phyloP scores from a whole-genome alignment of 805 yeast genomes.

The Suhomyces sp. region DNA sequence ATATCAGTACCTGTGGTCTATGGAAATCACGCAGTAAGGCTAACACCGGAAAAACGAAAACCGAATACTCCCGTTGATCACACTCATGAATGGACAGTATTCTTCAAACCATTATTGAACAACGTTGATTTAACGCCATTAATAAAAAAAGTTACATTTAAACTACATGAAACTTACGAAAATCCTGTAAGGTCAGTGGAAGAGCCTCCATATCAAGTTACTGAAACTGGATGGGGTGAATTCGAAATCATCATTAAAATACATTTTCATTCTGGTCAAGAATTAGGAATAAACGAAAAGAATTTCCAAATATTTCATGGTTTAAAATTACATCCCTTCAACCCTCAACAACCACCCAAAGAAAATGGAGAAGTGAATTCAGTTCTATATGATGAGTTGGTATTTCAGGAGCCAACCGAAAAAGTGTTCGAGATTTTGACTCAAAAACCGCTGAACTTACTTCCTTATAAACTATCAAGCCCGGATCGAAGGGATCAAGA shows the following conservation, averaged over 20 bases:
- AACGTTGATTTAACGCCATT: constrained; percentile 77
- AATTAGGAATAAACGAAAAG: constrained; percentile 65
- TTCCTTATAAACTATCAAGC: constrained; percentile 35
- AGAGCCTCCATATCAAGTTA: constrained; percentile 87
- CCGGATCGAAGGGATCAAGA: constrained; percentile 41
- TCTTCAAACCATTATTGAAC: constrained; percentile 66
- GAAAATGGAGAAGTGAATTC: constrained; percentile 44
- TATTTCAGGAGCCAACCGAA: constrained; percentile 95
- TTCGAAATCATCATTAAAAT: constrained; percentile 88
- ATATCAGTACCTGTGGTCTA: constrained; percentile 75
- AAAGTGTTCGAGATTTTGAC: constrained; percentile 77
- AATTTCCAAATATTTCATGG: constrained; percentile 84
- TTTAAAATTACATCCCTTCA: constrained; percentile 86
- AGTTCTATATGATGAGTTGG: constrained; percentile 79
- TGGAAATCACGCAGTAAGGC: constrained; percentile 76
- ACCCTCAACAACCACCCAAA: constrained; percentile 35
- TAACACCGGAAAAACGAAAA: constrained; percentile 43
- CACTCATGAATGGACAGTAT: constrained; percentile 94
- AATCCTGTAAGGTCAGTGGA: constrained; percentile 85
- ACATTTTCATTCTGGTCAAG: constrained; percentile 79
- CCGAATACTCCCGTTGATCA: constrained; percentile 80
- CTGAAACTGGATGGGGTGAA: constrained; percentile 99
- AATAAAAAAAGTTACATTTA: constrained; percentile 88
- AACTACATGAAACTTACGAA: constrained; percentile 90
- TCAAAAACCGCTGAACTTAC: constrained; percentile 57